phyloP scores from a whole-genome alignment of 805 yeast species.

The Kuraishia ogatae region DNA sequence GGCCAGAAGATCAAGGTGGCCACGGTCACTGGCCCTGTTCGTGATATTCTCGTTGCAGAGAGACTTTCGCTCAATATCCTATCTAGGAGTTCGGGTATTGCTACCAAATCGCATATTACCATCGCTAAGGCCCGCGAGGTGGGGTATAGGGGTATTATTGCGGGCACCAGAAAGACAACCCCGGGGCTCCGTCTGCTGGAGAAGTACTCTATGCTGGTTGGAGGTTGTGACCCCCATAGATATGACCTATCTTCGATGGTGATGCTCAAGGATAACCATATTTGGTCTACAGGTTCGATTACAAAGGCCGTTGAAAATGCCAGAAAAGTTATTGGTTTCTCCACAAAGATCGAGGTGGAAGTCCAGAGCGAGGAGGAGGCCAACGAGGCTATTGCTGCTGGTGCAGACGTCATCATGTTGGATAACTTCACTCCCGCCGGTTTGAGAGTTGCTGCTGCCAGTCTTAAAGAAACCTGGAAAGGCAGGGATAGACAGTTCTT shows the following conservation, averaged over 20 bases:
- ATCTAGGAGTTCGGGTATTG: slow-evolving; percentile 81
- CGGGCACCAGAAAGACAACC: slow-evolving; percentile 96
- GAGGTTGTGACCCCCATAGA: slow-evolving; percentile 90
- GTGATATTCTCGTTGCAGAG: slow-evolving; percentile 73
- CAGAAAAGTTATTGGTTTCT: slow-evolving; percentile 75
- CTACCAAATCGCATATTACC: slow-evolving; percentile 60
- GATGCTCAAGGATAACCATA: slow-evolving; percentile 91
- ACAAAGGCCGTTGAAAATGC: slow-evolving; percentile 76
- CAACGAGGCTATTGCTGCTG: slow-evolving; percentile 85
- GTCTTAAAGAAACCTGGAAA: slow-evolving; percentile 49
- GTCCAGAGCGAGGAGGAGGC: slow-evolving; percentile 83
- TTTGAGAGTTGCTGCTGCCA: slow-evolving; percentile 54
- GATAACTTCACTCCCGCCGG: slow-evolving; percentile 74
- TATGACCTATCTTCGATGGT: slow-evolving; percentile 91
- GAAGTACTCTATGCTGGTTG: slow-evolving; percentile 90
- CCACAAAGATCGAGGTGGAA: slow-evolving; percentile 88
- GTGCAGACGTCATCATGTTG: slow-evolving; percentile 93
- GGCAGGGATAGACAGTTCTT: slow-evolving; percentile 41
- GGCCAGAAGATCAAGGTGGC: slow-evolving; percentile 66
- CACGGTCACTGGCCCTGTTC: slow-evolving; percentile 69
- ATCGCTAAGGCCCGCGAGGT: slow-evolving; percentile 50
- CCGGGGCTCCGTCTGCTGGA: slow-evolving; percentile 88
- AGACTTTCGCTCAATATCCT: slow-evolving; percentile 77
- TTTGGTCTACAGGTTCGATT: slow-evolving; percentile 89
- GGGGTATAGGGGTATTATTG: slow-evolving; percentile 78